Evolutionary conservation across 352 stramenopile genomes (phyloP), one percentile per base, ranked within the genome.

Genomic region (Globisporangium iwayamae): DNA sequence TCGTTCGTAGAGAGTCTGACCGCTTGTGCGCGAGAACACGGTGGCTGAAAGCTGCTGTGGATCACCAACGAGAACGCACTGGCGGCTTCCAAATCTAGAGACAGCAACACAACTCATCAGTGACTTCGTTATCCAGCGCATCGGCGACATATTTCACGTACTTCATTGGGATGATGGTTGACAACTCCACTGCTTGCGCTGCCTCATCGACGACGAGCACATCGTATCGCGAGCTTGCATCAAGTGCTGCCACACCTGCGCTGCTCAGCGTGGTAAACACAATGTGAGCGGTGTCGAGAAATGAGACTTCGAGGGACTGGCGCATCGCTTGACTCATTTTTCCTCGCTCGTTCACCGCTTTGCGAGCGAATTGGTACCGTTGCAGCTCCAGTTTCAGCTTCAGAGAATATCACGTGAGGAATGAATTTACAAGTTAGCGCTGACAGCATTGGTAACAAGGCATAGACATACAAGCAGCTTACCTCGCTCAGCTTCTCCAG

Each of bases 21-120:
- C 81, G 30, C 86, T 92, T 11, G 85, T 90, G 51, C 90, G 87
- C 25, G 90, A 97, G 63, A 98, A 96, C 0, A 97, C 89, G 0
- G 93, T 98, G n/a, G 93, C 93, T 39, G 89, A 91, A 18, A 98
- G 76, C 63, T 98, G 93, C 67, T 98, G 91, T 0, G 92, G 93
- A 69, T 98, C 93, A 22, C 93, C 93, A 3, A 98, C 93, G 7
- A 98, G 76, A 13, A 98, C 91, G 50, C 90, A 97, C 62, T 97
- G 90, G 13, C 79, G 84, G 61, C 90, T 95, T 14, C 90, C 90
- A 66, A 96, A 95, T 48, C 86, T 95, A 58, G 32, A 2, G 18
- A 48, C 22, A 7, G 56, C 30, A 45, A 43, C 25, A 32, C 2
- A 60, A 66, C 25, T 3, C 48, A n/a, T 2, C 70, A 22, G 34